Percentiles rank a stretch among this genome's conserved stretches.
These are phyloP conservation scores for Avicennia marina DNA, from an alignment of 257 asterid species.

Conservation along the genomic window DNA sequence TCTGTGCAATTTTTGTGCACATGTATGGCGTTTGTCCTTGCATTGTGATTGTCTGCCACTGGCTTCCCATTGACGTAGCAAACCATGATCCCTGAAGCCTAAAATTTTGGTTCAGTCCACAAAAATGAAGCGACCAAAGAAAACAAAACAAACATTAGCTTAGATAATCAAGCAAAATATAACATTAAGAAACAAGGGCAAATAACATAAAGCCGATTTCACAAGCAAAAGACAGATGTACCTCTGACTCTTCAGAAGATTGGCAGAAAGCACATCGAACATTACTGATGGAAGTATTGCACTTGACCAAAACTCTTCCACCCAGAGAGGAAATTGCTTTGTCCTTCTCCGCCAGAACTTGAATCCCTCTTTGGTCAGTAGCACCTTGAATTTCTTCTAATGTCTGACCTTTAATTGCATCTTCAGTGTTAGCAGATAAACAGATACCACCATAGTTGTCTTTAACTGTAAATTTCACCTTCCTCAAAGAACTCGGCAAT, in stretches of 20 bases:
- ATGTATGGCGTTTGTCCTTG: slow-evolving; percentile 40
- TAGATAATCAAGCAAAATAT: slow-evolving; percentile 10
- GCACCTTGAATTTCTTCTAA: slow-evolving; percentile 15
- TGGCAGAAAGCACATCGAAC: slow-evolving; percentile 72
- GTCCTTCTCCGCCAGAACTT: slow-evolving; percentile 25
- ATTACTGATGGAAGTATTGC: slow-evolving; percentile 26
- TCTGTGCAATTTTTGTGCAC: slow-evolving; percentile 79
- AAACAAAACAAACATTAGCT: not conserved
- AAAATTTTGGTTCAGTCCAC: slow-evolving; percentile 16
- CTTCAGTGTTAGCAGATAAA: slow-evolving; percentile 13
- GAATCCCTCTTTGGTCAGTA: slow-evolving; percentile 13
- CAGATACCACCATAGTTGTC: slow-evolving; percentile 15
- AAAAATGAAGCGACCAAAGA: not conserved
- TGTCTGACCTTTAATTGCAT: slow-evolving; percentile 19
- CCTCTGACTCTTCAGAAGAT: slow-evolving; percentile 72
- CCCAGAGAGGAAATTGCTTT: slow-evolving; percentile 19
- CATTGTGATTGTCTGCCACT: slow-evolving; percentile 27
- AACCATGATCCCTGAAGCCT: slow-evolving; percentile 80
- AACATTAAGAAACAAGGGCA: slow-evolving; percentile 1
- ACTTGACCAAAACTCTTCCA: slow-evolving; percentile 28
- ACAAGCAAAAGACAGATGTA: slow-evolving; percentile 24
- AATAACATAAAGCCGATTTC: not conserved
- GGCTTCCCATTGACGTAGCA: slow-evolving; percentile 64
- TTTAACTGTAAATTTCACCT: slow-evolving; percentile 42
- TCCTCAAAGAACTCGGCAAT: slow-evolving; percentile 31